These are phyloP conservation scores for Boletellus deceptivus DNA, from an alignment of 1,284 basidiomycete species.

Conservation along the genomic window DNA sequence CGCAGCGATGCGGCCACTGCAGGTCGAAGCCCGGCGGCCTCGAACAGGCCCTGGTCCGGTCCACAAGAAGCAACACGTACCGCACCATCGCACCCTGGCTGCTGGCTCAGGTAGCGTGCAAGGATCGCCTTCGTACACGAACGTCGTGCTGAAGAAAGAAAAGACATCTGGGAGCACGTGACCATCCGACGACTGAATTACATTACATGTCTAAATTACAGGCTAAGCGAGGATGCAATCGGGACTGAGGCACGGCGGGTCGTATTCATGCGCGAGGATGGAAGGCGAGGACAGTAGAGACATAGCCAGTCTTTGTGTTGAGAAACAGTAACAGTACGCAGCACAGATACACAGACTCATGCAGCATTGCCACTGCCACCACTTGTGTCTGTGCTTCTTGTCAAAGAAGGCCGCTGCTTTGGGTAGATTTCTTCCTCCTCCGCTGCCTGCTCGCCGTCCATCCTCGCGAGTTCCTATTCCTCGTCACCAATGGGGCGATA, in stretches of 20 bases:
- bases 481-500: slow-evolving; percentile 58
- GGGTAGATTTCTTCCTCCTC: slow-evolving; percentile 21
- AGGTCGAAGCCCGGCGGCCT: slow-evolving; percentile 50
- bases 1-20: slow-evolving; percentile 47
- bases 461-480: slow-evolving; percentile 72
- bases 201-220: slow-evolving; percentile 19
- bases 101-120: slow-evolving; percentile 20
- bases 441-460: slow-evolving; percentile 35
- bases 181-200: slow-evolving; percentile 9
- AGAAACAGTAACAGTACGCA: slow-evolving; percentile 3
- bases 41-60: slow-evolving; percentile 37
- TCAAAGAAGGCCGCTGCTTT: slow-evolving; percentile 14
- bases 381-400: slow-evolving; percentile 7
- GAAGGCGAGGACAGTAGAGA: slow-evolving; percentile 16
- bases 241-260: slow-evolving; percentile 3
- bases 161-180: slow-evolving; percentile 24
- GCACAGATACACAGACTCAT: slow-evolving; percentile 7
- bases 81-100: slow-evolving; percentile 9
- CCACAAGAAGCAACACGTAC: not conserved
- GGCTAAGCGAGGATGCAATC: slow-evolving; percentile 4
- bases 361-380: slow-evolving; percentile 1
- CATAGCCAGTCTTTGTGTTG: slow-evolving; percentile 5
- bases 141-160: slow-evolving; percentile 16
- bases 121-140: slow-evolving; percentile 17
- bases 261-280: slow-evolving; percentile 28